Percentiles rank a stretch among this genome's conserved stretches.
Conservation (phyloP, 352 stramenopile species). For the Pythium vanterpoolii region DNA sequence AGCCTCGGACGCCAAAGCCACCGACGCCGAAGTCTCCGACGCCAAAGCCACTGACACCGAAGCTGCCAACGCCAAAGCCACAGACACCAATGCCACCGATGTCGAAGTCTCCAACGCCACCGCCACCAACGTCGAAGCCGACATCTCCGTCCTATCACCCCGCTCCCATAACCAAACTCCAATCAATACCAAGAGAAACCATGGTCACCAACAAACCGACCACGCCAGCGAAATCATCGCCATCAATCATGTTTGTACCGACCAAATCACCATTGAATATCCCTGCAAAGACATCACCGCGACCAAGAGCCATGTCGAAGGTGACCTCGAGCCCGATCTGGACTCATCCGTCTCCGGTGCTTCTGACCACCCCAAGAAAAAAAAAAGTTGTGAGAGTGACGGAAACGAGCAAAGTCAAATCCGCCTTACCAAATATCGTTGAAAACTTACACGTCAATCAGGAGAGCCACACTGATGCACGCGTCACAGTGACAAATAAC, state of each 20-base stretch:
- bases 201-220: not conserved
- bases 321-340: not conserved
- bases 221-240: not conserved
- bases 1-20: no score
- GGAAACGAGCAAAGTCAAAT: not conserved
- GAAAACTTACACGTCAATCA: not conserved
- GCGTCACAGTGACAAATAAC: slow-evolving; percentile 5
- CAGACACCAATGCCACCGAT: no score
- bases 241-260: not conserved
- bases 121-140: no score
- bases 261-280: not conserved
- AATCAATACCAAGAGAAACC: not conserved
- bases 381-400: not conserved
- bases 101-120: no score
- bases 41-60: no score
- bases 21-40: no score
- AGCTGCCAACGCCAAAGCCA: no score
- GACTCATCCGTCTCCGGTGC: no score
- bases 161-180: no score
- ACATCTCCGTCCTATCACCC: no score
- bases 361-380: no score
- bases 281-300: not conserved
- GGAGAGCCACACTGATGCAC: not conserved
- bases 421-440: not conserved
- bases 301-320: not conserved